phyloP scores from a whole-genome alignment of 495 filamentous ascomycete genomes.

The Xylaria nigripes region DNA sequence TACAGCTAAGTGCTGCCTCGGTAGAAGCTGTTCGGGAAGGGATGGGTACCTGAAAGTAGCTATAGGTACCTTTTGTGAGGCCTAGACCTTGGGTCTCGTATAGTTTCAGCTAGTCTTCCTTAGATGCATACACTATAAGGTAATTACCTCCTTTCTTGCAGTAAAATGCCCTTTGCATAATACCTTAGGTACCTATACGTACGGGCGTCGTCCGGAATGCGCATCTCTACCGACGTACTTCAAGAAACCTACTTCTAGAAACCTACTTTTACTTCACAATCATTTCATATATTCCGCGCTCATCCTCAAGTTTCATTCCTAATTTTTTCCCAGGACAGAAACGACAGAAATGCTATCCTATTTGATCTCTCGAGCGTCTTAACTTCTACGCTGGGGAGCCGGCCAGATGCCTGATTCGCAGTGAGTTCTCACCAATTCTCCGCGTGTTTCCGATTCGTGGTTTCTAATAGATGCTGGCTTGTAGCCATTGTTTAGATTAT shows the following conservation, averaged over 20 bases:
- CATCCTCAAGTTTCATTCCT: not conserved
- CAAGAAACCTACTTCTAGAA: too few relatives aligned
- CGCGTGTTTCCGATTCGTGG: not conserved
- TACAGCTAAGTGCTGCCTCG: too few relatives aligned
- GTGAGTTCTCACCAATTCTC: slow-evolving; percentile 2
- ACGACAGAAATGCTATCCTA: slow-evolving; percentile 2
- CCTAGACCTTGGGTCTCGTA: not conserved
- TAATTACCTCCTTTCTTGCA: not conserved
- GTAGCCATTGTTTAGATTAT: slow-evolving; percentile 32
- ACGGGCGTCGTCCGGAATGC: too few relatives aligned
- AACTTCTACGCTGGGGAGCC: not conserved
- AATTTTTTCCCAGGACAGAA: not conserved
- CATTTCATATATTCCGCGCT: not conserved
- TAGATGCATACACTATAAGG: not conserved
- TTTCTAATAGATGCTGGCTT: slow-evolving; percentile 22
- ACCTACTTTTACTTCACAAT: not conserved
- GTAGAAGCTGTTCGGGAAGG: too few relatives aligned
- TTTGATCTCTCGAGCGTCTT: not conserved
- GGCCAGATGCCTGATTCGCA: slow-evolving; percentile 6
- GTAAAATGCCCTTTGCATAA: not conserved
- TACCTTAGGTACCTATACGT: too few relatives aligned
- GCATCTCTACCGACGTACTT: too few relatives aligned
- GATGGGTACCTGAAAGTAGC: not conserved
- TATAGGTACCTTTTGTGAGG: not conserved
- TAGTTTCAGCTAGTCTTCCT: not conserved